Base-by-base conservation (phyloP, 2,329 filamentous ascomycete species). In the Calonectria montana region DNA sequence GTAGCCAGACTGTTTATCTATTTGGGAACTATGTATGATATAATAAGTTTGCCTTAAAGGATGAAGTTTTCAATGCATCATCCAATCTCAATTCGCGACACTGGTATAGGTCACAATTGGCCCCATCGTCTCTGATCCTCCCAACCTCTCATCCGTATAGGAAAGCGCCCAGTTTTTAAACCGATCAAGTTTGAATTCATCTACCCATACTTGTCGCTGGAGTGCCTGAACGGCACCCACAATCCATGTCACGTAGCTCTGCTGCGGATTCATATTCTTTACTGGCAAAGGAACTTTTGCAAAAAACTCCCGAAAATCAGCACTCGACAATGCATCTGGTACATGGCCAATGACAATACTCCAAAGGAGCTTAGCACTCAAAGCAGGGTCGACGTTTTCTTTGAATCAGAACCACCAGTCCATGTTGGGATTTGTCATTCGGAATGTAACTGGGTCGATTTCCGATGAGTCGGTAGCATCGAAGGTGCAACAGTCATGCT, bases 171-270 rank as follows among this genome's bases (percentile, higher is more conserved):
- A 74, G 23, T 78, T 76, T 53, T 81, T 78, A n/a, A 82, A 81
- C 39, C 35, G 25, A 6, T 74, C 69, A 47, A 81, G 7, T 13
- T 80, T 76, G 35, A 83, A 81, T 0, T 65, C 47, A 3, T 9
- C 15, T 5, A 65, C 75, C 80, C 80, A 82, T 1, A 73, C 78
- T 31, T 74, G 69, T 9, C 21, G 65, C 67, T 82, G 81, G 2
- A 83, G 57, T 0, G 64, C 69, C 8, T 39, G 64, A 9, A 83
- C 76, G 1, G 81, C 81, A 70, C 78, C 67, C 25, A 73, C 63
- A n/a, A 62, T 71, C 81, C 81, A 83, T 15, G 80, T 80, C 61
- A 83, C 81, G n/a, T 81, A 82, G 69, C 80, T 82, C 71, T 83
- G 79, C 48, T 83, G 81, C 0, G 81, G 81, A 61, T 82, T 55